phyloP scores from a whole-genome alignment of 192 early-diverging fungal genomes.

The Geranomyces michiganensis region DNA sequence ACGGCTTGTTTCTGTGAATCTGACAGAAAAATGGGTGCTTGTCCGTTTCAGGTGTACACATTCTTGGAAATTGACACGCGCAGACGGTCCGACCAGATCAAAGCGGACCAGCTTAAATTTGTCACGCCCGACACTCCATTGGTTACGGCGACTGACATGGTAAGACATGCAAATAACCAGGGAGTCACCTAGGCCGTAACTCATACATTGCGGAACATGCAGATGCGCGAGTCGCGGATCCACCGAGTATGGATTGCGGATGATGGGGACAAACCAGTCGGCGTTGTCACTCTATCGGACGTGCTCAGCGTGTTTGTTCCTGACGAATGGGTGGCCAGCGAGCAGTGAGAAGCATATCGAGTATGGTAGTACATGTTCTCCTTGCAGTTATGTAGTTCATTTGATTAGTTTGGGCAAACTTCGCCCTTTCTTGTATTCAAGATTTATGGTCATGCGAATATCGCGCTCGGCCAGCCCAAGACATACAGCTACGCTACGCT shows the following conservation, averaged over 20 bases:
- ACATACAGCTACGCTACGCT: no score
- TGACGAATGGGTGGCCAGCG: conserved; percentile 26
- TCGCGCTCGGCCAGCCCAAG: no score
- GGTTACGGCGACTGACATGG: conserved; percentile 9
- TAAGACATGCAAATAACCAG: background rate
- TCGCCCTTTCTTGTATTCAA: no score
- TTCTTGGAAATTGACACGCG: conserved; percentile 56
- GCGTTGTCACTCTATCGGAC: conserved; percentile 78
- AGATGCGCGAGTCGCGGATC: conserved; percentile 51
- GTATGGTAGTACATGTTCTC: background rate
- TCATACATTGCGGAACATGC: no score
- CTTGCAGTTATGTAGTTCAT: no score
- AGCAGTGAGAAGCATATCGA: conserved; percentile 15
- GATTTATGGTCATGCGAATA: no score
- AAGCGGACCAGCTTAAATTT: conserved; percentile 53
- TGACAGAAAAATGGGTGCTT: no score
- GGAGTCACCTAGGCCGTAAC: no score
- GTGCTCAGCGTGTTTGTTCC: conserved; percentile 59
- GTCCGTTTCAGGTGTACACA: conserved; percentile 46
- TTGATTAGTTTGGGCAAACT: no score
- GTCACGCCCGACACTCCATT: conserved; percentile 43
- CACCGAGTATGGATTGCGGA: conserved; percentile 72
- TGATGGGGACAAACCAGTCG: conserved; percentile 56
- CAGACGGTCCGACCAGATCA: conserved; percentile 50
- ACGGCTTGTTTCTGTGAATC: no score